Percentiles rank a stretch among this genome's conserved stretches.
Evolutionary conservation across 108 stramenopile genomes (phyloP).

Genomic region (Fragilariopsis cylindrus): DNA sequence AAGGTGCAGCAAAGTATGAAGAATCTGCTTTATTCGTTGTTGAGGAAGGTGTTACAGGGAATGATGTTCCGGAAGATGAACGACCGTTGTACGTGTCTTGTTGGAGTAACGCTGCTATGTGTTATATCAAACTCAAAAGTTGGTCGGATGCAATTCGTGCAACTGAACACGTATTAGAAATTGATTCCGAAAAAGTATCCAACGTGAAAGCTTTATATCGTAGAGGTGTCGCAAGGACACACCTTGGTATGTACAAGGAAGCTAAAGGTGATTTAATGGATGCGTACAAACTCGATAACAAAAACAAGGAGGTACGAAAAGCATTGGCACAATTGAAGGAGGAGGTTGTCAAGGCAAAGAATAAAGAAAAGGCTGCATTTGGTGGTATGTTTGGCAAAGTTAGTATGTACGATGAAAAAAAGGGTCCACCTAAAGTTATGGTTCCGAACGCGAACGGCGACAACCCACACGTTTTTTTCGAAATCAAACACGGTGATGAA

Average conservation of each 20-base stretch:
- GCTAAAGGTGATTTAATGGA: conserved; percentile 91
- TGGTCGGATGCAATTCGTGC: conserved; percentile 81
- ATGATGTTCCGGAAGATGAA: conserved; percentile 74
- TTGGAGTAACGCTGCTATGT: conserved; percentile 93
- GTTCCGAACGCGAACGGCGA: conserved; percentile 74
- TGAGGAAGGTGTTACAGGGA: conserved; percentile 75
- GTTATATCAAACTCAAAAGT: conserved; percentile 75
- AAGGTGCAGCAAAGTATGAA: conserved; percentile 81
- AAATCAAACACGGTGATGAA: conserved; percentile 86
- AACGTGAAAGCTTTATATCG: conserved; percentile 94
- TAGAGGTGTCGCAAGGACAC: conserved; percentile 76
- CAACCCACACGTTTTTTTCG: conserved; percentile 92
- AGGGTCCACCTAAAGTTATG: conserved; percentile 48
- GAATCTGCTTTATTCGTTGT: conserved; percentile 76
- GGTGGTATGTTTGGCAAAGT: conserved; percentile 91
- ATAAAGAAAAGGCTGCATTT: conserved; percentile 90
- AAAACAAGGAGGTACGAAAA: conserved; percentile 90
- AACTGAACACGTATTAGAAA: conserved; percentile 77
- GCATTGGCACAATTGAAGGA: conserved; percentile 82
- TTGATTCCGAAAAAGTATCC: conserved; percentile 58
- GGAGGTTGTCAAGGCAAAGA: conserved; percentile 57
- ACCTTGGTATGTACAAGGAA: conserved; percentile 86
- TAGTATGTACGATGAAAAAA: conserved; percentile 93
- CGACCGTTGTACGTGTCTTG: conserved; percentile 71
- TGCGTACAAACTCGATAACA: conserved; percentile 83